Conservation (phyloP, 2,329 filamentous ascomycete species). For the Helotiales sp. region DNA sequence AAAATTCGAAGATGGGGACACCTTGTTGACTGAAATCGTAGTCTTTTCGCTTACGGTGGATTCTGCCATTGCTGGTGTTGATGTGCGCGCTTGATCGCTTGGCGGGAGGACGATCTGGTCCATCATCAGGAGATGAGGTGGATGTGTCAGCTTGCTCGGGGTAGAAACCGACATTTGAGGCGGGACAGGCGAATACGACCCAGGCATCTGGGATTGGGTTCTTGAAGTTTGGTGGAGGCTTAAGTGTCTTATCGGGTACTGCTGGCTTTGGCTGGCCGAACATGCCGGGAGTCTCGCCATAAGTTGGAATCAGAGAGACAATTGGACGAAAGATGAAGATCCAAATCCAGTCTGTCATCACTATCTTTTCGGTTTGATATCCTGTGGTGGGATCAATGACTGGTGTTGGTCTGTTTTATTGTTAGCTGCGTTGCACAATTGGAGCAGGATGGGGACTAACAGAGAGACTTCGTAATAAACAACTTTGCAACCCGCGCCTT, state of each 20-base stretch:
- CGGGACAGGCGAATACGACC: conserved; percentile 32
- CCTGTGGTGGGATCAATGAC: conserved; percentile 6
- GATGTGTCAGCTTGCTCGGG: conserved; percentile 12
- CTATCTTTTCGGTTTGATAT: background rate
- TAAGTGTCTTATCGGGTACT: background rate
- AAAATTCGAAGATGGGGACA: conserved; percentile 33
- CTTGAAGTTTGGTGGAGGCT: conserved; percentile 27
- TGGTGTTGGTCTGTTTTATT: conserved; percentile 16
- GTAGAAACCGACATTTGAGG: conserved; percentile 25
- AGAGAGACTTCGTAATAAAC: conserved; percentile 30
- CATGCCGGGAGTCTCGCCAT: background rate
- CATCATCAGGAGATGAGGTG: background rate
- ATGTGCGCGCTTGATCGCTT: background rate
- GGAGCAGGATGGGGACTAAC: conserved; percentile 21
- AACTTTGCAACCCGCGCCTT: conserved; percentile 13
- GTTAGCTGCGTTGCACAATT: background rate
- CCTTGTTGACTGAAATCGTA: conserved; percentile 32
- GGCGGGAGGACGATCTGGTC: background rate
- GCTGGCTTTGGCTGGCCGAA: background rate
- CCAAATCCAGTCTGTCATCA: conserved; percentile 28
- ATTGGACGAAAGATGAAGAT: conserved; percentile 27
- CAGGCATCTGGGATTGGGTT: conserved; percentile 22
- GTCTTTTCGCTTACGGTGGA: conserved; percentile 25
- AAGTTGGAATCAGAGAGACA: too few relatives aligned
- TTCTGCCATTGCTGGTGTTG: background rate